Evolutionary conservation across 1,284 basidiomycete genomes (phyloP).

Genomic region (Thecaphora frezii): DNA sequence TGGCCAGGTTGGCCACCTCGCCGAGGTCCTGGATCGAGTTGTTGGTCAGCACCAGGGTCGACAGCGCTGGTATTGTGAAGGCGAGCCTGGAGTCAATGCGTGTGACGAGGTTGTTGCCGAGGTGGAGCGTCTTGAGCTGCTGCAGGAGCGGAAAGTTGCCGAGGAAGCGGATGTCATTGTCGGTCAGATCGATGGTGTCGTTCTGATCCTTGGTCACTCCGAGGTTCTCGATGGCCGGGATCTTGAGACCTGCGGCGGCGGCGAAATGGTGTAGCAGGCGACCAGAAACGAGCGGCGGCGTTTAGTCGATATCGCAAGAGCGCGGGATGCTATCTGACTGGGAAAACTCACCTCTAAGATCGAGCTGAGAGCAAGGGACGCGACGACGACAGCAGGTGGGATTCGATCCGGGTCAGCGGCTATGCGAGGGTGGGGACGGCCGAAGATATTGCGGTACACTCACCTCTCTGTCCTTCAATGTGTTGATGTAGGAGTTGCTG

Average conservation of each 20-base stretch:
- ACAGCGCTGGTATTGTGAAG: slow-evolving; percentile 79
- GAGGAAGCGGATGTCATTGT: slow-evolving; percentile 87
- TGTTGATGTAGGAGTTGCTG: slow-evolving; percentile 77
- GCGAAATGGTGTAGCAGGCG: slow-evolving; percentile 34
- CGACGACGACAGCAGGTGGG: neutral
- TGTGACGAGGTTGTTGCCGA: slow-evolving; percentile 84
- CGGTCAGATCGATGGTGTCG: slow-evolving; percentile 91
- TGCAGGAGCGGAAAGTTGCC: slow-evolving; percentile 82
- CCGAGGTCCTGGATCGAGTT: slow-evolving; percentile 69
- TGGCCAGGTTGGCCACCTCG: slow-evolving; percentile 81
- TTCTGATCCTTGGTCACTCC: slow-evolving; percentile 96
- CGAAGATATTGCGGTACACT: too few relatives aligned
- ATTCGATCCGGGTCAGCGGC: too few relatives aligned
- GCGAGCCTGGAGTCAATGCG: slow-evolving; percentile 78
- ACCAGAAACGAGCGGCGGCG: too few relatives aligned
- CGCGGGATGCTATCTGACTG: too few relatives aligned
- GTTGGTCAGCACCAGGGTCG: slow-evolving; percentile 65
- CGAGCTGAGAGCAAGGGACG: slow-evolving; percentile 6
- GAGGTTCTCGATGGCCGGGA: slow-evolving; percentile 97
- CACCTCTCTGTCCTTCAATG: slow-evolving; percentile 89
- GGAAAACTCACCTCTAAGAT: slow-evolving; percentile 1
- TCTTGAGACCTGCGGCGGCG: slow-evolving; percentile 69
- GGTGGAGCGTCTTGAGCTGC: slow-evolving; percentile 75
- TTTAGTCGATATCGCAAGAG: too few relatives aligned
- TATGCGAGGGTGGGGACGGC: too few relatives aligned